Evolutionary conservation across 768 basidiomycete species (phyloP).

Genomic region (Podaxis sp.): DNA sequence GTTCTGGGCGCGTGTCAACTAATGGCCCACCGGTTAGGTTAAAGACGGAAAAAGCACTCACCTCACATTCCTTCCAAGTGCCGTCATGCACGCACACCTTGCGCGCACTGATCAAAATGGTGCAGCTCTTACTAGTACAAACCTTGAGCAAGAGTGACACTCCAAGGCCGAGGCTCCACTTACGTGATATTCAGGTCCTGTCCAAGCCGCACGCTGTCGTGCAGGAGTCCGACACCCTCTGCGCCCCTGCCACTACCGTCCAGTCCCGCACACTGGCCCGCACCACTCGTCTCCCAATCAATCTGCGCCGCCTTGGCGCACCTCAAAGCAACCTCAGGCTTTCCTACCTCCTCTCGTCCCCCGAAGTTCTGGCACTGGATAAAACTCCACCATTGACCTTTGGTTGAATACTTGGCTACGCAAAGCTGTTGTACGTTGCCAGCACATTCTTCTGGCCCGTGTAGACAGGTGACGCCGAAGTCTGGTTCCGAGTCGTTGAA

Average conservation of each 20-base stretch:
- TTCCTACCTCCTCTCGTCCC: slow-evolving; percentile 63
- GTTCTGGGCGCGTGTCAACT: slow-evolving; percentile 38
- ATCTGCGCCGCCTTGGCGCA: slow-evolving; percentile 67
- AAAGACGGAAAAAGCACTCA: slow-evolving; percentile 28
- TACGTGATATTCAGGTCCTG: slow-evolving; percentile 57
- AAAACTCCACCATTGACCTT: slow-evolving; percentile 78
- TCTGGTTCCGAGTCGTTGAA: slow-evolving; percentile 60
- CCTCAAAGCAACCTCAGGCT: slow-evolving; percentile 55
- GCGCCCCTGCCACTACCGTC: slow-evolving; percentile 61
- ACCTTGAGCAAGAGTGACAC: not conserved
- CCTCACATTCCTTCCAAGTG: slow-evolving; percentile 79
- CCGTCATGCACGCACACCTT: slow-evolving; percentile 76
- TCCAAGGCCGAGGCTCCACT: slow-evolving; percentile 11
- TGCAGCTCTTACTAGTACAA: slow-evolving; percentile 74
- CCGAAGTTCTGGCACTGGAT: slow-evolving; percentile 78
- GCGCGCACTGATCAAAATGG: slow-evolving; percentile 70
- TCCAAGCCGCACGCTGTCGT: slow-evolving; percentile 52
- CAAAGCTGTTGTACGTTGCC: slow-evolving; percentile 92
- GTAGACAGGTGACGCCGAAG: slow-evolving; percentile 81
- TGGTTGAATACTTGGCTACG: slow-evolving; percentile 56
- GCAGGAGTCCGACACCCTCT: slow-evolving; percentile 67
- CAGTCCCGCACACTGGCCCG: slow-evolving; percentile 57
- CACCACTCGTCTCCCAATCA: slow-evolving; percentile 64
- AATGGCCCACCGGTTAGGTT: not conserved
- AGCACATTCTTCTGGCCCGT: slow-evolving; percentile 79